Percentiles rank a stretch among this genome's conserved stretches.
Conservation (phyloP, 75 land plant species). For the Sequoiadendron giganteum region DNA sequence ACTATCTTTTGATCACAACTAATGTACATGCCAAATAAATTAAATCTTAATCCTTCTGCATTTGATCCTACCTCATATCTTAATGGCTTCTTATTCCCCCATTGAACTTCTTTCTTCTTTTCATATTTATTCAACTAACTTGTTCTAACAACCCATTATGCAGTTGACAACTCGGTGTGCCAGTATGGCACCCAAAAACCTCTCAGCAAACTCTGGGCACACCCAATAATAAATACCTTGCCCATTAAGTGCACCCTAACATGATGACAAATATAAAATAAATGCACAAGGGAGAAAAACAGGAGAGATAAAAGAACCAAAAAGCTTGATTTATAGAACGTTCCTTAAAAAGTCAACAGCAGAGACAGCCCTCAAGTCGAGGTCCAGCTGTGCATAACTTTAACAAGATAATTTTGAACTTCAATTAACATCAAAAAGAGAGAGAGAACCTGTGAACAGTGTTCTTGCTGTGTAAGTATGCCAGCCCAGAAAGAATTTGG, state of each 20-base stretch:
- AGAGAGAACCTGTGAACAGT: conserved; percentile 72
- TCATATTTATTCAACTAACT: background rate
- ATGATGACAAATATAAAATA: background rate
- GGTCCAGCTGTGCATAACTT: background rate
- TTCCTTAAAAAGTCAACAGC: background rate
- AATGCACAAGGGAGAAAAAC: background rate
- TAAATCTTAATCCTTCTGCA: background rate
- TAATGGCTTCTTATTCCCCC: background rate
- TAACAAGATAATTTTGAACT: background rate
- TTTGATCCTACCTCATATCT: background rate
- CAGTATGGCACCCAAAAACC: background rate
- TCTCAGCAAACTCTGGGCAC: background rate
- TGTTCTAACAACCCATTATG: background rate
- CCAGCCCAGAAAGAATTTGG: conserved; percentile 77
- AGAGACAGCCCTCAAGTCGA: background rate
- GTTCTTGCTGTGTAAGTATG: conserved; percentile 66
- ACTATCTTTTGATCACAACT: too few relatives aligned
- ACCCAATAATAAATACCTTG: background rate
- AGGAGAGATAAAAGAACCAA: background rate
- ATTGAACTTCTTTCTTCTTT: background rate
- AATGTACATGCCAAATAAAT: too few relatives aligned
- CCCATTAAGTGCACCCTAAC: background rate
- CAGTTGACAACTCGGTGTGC: background rate
- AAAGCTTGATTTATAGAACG: background rate
- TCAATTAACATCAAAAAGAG: background rate